A percentile compares a stretch with the other conserved stretches of the same genome.
phyloP scores from a whole-genome alignment of 2,329 filamentous ascomycete species.

The Aplosporella prunicola region DNA sequence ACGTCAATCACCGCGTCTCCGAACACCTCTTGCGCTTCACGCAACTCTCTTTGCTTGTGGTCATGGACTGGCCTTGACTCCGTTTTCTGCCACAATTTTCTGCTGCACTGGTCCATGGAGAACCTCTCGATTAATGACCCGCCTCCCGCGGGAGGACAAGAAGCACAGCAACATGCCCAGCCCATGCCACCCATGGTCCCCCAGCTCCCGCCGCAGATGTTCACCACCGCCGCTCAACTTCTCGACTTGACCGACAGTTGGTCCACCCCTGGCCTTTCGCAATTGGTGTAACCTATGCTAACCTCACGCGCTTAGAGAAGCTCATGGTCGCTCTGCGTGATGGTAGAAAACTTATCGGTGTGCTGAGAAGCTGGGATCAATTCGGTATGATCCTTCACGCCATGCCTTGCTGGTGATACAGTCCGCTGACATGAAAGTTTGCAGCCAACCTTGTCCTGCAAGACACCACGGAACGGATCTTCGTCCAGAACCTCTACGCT shows the following conservation, averaged over 20 bases:
- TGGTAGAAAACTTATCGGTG: conserved; percentile 85
- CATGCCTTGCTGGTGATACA: conserved; percentile 3
- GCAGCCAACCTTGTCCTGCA: conserved; percentile 84
- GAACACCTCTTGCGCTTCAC: conserved; percentile 4
- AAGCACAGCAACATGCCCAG: conserved; percentile 3
- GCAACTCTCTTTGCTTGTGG: background rate
- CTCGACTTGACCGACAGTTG: conserved; percentile 95
- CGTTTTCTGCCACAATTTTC: background rate
- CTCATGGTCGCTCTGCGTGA: conserved; percentile 85
- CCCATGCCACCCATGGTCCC: conserved; percentile 35
- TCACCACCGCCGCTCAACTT: conserved; percentile 92
- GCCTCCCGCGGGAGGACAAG: conserved; percentile 1
- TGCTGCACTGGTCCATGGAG: conserved; percentile 10
- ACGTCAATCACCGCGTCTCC: conserved; percentile 8
- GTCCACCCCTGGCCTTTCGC: conserved; percentile 23
- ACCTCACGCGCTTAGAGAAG: no score
- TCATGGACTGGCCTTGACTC: conserved; percentile 11
- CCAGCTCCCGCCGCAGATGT: conserved; percentile 88
- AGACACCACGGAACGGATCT: conserved; percentile 83
- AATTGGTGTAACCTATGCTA: no score
- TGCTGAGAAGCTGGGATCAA: conserved; percentile 93
- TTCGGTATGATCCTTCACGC: conserved; percentile 59
- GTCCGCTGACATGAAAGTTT: background rate
- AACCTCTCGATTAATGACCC: conserved; percentile 12
- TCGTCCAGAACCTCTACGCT: conserved; percentile 64